Evolutionary conservation across 352 stramenopile species (phyloP), one percentile per base, ranked within the genome.

Genomic region (Globisporangium mamillatum): DNA sequence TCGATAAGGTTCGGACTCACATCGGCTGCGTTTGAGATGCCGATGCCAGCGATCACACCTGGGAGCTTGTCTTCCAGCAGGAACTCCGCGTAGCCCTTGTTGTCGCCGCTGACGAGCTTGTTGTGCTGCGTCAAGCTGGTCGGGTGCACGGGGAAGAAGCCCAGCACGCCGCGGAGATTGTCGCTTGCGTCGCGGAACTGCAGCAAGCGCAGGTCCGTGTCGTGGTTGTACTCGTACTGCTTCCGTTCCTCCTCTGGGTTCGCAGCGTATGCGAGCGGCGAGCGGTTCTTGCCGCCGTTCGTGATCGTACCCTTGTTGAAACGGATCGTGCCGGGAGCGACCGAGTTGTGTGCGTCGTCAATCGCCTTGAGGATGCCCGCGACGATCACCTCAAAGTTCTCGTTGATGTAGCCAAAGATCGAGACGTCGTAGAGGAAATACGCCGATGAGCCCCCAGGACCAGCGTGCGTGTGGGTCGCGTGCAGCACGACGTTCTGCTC

Each of bases 381-480:
- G 18, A 93, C 88, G 58, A 89, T 90, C 25, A 72, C 73, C 41
- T 91, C 70, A 50, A 94, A 85, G 52, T 81, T 90, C 55, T 91
- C 77, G 29, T 71, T 67, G 44, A 80, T 73, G 66, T 69, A 84
- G 1, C 79, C 75, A 7, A 79, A 54, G 66, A 76, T 83, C 12
- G 70, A 78, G 20, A 84, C 55, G 66, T 82, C 74, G 70, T 91
- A 96, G 5, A 95, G 48, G 10, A 87, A 76, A 66, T 96, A 94
- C 41, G 91, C 83, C 1, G 89, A 75, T 18, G 86, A 91, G 3
- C 90, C 90, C 38, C 77, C 88, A 0, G 89, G 86, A 0, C 78
- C 84, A 14, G 78, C 84, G 68, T 97, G 90, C 24, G 89, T 95
- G 72, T 97, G 89, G 3, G 86, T 95, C 25, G 84, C 88, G 59